Evolutionary conservation across 768 basidiomycete species (phyloP), one percentile per base, ranked within the genome.

Genomic region (Leucocoprinus sp.): DNA sequence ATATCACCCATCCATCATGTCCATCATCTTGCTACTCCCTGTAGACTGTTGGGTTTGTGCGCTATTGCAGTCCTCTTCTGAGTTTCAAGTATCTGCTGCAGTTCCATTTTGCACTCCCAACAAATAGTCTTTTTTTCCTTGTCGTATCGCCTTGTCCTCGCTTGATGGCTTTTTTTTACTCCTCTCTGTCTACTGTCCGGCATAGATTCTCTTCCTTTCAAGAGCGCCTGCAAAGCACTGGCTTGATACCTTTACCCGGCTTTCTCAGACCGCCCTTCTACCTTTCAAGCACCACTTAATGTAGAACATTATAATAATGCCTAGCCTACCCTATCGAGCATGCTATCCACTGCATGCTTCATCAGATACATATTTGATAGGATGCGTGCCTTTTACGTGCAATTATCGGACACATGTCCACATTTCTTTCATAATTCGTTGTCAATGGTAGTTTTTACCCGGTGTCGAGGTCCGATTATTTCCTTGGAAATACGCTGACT

Each of bases 221-320:
- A 28, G 12, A 31, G 31, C 14, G n/a, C 31, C 4, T 5, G 11
- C 26, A 11, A 35, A 41, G 40, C 17, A 31, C 17, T 18, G 19
- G n/a, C 7, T 19, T 27, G 34, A 33, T 8, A 21, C 23, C 22
- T n/a, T 34, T 36, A 28, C 39, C 33, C 14, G 19, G 35, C 39
- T n/a, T 48, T 29, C 38, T 34, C 44, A 39, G 41, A 27, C 18
- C 21, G 15, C 31, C 35, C 33, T 38, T 24, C 37, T 47, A 45
- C 35, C 28, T 15, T 11, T 28, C 2, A 11, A 14, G 21, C 31
- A 31, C 31, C 31, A 31, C 31, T n/a, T 31, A 31, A 48, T 19
- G 38, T 47, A 47, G 29, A 34, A 26, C 33, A 34, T 41, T 14
- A 26, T 36, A 48, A 48, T 41, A 38, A 14, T 26, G n/a, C n/a